phyloP scores from a whole-genome alignment of 1,139 yeast species.

The Barnettozyma hawaiiensis region DNA sequence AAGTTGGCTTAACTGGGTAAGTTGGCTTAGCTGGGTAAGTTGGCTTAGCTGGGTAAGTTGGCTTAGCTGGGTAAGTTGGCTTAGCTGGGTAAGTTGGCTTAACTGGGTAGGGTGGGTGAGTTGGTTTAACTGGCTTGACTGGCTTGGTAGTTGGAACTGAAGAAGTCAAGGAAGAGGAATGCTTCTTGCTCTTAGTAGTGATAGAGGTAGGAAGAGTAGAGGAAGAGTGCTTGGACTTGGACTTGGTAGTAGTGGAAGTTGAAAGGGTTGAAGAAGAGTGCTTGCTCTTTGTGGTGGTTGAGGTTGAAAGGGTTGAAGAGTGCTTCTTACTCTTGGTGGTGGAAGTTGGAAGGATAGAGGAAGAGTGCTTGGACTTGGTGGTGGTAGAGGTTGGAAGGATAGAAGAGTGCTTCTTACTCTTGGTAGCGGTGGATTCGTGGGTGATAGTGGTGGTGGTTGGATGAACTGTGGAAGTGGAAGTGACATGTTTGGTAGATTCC shows the following conservation, averaged over 20 bases:
- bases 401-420: background rate
- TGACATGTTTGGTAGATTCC: background rate
- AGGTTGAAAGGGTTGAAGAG: background rate
- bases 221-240: background rate
- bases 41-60: background rate
- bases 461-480: background rate
- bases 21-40: background rate
- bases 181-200: background rate
- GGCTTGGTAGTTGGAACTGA: background rate
- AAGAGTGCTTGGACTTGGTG: background rate
- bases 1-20: background rate
- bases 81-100: conserved; percentile 5
- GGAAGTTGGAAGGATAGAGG: background rate
- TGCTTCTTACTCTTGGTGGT: background rate
- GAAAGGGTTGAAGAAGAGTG: background rate
- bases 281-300: conserved; percentile 2
- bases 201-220: conserved; percentile 1
- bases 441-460: background rate
- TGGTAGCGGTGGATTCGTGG: background rate
- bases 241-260: conserved; percentile 6
- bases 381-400: background rate
- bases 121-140: background rate
- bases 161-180: background rate
- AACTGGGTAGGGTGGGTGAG: background rate
- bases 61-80: conserved; percentile 4